Percentiles rank a stretch among this genome's conserved stretches.
phyloP scores from a whole-genome alignment of 2,329 filamentous ascomycete species.

The Sarocladiaceae sp. region DNA sequence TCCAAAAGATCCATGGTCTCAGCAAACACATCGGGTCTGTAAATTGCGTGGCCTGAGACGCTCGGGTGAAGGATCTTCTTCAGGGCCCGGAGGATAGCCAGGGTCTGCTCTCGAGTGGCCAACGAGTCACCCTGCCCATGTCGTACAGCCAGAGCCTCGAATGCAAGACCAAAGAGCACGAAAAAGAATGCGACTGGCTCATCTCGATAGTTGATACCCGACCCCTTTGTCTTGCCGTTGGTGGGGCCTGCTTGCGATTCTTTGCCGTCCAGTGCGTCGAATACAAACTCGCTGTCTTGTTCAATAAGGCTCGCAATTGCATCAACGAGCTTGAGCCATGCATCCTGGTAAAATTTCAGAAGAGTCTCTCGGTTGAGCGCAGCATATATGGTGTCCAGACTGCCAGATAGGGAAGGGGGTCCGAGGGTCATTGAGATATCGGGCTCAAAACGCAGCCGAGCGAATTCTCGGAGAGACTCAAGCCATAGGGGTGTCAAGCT shows the following conservation, averaged over 20 bases:
- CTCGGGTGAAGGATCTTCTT: slow-evolving; percentile 94
- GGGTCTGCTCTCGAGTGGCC: slow-evolving; percentile 70
- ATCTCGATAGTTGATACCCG: slow-evolving; percentile 95
- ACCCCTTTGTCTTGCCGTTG: slow-evolving; percentile 54
- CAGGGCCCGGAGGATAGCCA: slow-evolving; percentile 85
- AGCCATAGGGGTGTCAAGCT: slow-evolving; percentile 92
- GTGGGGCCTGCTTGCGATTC: slow-evolving; percentile 41
- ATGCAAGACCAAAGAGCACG: slow-evolving; percentile 91
- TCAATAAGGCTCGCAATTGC: slow-evolving; percentile 96
- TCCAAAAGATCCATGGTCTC: slow-evolving; percentile 97
- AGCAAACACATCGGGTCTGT: slow-evolving; percentile 90
- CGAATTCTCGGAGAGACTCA: slow-evolving; percentile 88
- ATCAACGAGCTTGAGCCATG: slow-evolving; percentile 94
- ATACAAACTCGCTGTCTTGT: slow-evolving; percentile 96
- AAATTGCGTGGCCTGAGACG: slow-evolving; percentile 94
- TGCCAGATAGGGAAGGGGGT: slow-evolving; percentile 74
- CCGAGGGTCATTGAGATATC: slow-evolving; percentile 91
- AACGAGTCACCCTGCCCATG: slow-evolving; percentile 49
- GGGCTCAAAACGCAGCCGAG: slow-evolving; percentile 88
- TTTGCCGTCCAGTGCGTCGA: slow-evolving; percentile 92
- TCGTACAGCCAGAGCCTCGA: slow-evolving; percentile 87
- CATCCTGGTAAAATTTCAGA: slow-evolving; percentile 92
- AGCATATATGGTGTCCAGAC: slow-evolving; percentile 90
- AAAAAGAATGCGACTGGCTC: slow-evolving; percentile 99
- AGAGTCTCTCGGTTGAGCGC: slow-evolving; percentile 92